Conservation (phyloP, 2,329 filamentous ascomycete genomes). For the Chaetomiaceae sp. region DNA sequence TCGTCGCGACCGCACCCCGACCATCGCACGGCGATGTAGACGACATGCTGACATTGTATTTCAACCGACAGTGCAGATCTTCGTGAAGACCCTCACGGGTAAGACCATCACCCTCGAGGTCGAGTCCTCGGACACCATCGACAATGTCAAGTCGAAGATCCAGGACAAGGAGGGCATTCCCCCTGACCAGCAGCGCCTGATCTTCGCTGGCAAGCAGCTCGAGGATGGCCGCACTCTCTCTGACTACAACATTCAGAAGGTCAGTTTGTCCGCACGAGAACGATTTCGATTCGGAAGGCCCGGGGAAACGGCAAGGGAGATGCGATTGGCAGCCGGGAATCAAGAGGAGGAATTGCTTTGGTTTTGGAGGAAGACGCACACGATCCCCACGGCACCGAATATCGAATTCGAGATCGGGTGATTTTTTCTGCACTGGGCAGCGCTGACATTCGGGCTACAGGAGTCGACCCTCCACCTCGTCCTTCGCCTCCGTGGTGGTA, state of each 20-base stretch:
- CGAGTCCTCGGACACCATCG: conserved; percentile 97
- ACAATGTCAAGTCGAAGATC: conserved; percentile 99
- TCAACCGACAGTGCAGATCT: conserved; percentile 52
- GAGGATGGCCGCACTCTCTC: conserved; percentile 95
- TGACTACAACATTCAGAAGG: conserved; percentile 99
- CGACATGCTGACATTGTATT: conserved; percentile 25
- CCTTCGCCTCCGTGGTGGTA: conserved; percentile 97
- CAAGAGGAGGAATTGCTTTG: conserved; percentile 6
- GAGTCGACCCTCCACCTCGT: conserved; percentile 98
- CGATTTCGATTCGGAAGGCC: conserved; percentile 6
- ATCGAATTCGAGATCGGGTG: neutral
- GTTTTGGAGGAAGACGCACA: neutral
- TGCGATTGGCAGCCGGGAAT: neutral
- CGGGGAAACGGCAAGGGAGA: neutral
- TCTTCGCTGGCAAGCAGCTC: conserved; percentile 98
- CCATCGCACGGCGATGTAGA: conserved; percentile 18
- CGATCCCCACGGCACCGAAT: conserved; percentile 7
- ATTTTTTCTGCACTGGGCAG: neutral
- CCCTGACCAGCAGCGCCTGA: conserved; percentile 96
- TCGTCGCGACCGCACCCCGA: conserved; percentile 23
- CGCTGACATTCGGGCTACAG: conserved; percentile 41
- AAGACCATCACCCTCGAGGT: conserved; percentile 99
- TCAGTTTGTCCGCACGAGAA: conserved; percentile 39
- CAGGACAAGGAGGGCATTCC: conserved; percentile 99
- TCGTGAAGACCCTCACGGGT: conserved; percentile 99